Conservation (phyloP, 257 asterid species). For the Solanum lignicaule region DNA sequence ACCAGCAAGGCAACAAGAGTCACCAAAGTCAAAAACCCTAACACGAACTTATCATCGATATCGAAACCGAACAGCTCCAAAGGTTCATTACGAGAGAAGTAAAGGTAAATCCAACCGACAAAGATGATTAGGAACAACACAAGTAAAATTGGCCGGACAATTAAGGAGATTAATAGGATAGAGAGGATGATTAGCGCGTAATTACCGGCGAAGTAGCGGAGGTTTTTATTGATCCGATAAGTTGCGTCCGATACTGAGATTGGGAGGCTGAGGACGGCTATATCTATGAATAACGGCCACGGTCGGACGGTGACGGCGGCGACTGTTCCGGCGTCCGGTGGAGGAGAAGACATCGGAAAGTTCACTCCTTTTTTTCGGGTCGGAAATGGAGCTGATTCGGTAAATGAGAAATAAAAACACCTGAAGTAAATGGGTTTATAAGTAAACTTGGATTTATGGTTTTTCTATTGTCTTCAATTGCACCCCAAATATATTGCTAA, state of each 20-base stretch:
- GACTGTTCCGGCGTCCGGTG: constrained; percentile 17
- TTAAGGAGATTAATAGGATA: constrained; percentile 50
- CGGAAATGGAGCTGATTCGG: background rate
- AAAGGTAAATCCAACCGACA: constrained; percentile 32
- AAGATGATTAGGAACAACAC: constrained; percentile 52
- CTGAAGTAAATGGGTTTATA: background rate
- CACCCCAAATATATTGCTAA: background rate
- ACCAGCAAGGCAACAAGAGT: constrained; percentile 48
- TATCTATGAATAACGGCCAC: constrained; percentile 53
- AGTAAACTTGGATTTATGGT: background rate
- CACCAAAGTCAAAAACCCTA: constrained; percentile 36
- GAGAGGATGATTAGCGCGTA: constrained; percentile 39
- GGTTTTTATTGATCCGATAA: constrained; percentile 59
- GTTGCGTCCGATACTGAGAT: constrained; percentile 76
- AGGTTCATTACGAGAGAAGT: constrained; percentile 38
- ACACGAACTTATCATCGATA: constrained; percentile 37
- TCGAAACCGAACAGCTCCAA: constrained; percentile 39
- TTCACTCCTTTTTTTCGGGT: background rate
- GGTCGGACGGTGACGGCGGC: constrained; percentile 45
- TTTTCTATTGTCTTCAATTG: background rate
- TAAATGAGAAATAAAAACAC: background rate
- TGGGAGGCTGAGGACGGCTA: constrained; percentile 55
- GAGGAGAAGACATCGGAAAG: constrained; percentile 24
- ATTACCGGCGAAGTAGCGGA: constrained; percentile 63
- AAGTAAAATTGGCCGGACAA: constrained; percentile 55